Conservation (phyloP, 768 basidiomycete genomes). For the Rhodotorula kratochvilovae region DNA sequence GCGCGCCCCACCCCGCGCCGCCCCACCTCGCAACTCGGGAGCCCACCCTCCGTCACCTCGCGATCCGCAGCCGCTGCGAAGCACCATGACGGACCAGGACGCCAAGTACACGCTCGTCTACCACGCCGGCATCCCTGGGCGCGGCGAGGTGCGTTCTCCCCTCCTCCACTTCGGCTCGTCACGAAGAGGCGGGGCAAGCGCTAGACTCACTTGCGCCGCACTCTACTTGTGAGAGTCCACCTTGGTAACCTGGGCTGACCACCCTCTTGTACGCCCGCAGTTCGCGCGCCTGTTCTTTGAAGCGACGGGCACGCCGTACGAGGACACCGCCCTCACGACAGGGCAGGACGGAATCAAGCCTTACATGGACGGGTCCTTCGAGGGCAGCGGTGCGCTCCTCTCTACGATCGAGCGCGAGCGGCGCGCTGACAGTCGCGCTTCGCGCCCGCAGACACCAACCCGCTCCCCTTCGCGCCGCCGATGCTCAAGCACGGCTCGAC, state of each 20-base stretch:
- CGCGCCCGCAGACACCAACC: slow-evolving; percentile 38
- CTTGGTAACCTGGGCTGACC: neutral
- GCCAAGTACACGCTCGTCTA: slow-evolving; percentile 27
- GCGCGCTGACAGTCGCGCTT: no score
- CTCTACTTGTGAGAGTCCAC: no score
- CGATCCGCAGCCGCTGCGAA: no score
- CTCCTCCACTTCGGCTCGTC: neutral
- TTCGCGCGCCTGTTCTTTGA: slow-evolving; percentile 30
- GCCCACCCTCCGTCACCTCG: neutral
- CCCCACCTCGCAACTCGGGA: neutral
- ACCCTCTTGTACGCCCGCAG: neutral
- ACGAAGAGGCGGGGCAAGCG: no score
- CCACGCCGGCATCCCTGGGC: slow-evolving; percentile 31
- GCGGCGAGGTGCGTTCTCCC: slow-evolving; percentile 20
- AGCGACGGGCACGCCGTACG: slow-evolving; percentile 25
- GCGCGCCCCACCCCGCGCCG: no score
- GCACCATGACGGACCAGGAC: neutral
- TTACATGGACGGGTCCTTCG: slow-evolving; percentile 13
- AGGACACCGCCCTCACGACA: neutral
- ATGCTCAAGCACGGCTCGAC: slow-evolving; percentile 45
- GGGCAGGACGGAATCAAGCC: slow-evolving; percentile 24
- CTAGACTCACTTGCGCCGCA: no score
- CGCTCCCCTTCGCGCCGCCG: slow-evolving; percentile 51
- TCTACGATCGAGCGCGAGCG: no score
- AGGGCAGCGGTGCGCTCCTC: neutral